phyloP scores from a whole-genome alignment of 305 asterid genomes.

The Nicotiana rustica region DNA sequence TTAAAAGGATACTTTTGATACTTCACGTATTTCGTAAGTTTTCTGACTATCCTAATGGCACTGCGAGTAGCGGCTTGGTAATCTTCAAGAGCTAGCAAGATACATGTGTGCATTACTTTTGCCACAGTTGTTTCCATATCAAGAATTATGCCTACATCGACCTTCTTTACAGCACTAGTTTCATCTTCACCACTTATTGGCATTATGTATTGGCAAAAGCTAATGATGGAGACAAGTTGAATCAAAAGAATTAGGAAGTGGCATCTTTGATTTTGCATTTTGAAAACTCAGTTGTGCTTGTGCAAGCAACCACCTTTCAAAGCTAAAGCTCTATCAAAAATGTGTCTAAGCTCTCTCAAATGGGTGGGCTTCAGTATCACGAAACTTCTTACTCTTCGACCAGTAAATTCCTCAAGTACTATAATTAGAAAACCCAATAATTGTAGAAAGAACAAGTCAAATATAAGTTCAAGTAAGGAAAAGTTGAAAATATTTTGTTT shows the following conservation, averaged over 20 bases:
- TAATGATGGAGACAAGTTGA: neutral
- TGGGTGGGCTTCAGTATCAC: neutral
- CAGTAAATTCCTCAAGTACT: neutral
- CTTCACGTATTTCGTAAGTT: too few relatives aligned
- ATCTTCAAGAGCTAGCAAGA: conserved; percentile 54
- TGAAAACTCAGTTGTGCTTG: neutral
- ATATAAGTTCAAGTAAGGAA: neutral
- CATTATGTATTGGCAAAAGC: neutral
- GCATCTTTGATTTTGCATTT: conserved; percentile 21
- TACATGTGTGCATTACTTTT: conserved; percentile 46
- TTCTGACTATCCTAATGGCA: conserved; percentile 32
- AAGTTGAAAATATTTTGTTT: neutral
- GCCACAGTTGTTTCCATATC: conserved; percentile 43
- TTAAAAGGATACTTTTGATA: too few relatives aligned
- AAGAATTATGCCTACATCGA: conserved; percentile 55
- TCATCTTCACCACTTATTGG: conserved; percentile 16
- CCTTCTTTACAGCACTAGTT: conserved; percentile 32
- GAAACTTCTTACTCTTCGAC: neutral
- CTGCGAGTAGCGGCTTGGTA: conserved; percentile 25
- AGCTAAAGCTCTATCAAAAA: neutral
- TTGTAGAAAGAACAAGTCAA: conserved; percentile 2
- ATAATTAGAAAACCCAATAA: neutral
- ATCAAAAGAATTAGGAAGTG: neutral
- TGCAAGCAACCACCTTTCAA: neutral
- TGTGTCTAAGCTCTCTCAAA: neutral